Evolutionary conservation across 116 monocot species (phyloP), one percentile per base, ranked within the genome.

Genomic region (Papilionanthe hybrid): DNA sequence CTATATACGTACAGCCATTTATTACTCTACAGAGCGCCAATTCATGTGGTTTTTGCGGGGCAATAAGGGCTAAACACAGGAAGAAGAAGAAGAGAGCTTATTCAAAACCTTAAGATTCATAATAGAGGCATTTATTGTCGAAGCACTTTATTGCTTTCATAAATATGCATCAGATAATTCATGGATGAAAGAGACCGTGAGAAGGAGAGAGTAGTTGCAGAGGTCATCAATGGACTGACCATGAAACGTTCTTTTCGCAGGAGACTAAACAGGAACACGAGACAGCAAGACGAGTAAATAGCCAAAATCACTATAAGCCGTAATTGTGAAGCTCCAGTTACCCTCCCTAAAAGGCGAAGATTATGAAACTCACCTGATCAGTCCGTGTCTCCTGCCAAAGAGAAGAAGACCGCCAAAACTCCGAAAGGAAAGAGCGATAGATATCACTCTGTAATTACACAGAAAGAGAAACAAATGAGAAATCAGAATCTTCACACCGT

Each of bases 61-160:
- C 11, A 49, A 49, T 49, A 49, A 49, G 49, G 49, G 49, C 49
- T 49, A 13, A 49, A 49, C 49, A 49, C 49, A 9, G 32, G 13
- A 17, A 53, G 13, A 17, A 4, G 18, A 53, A 17, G 53, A 48
- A 9, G 43, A 22, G 75, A 75, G 2, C 75, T 12, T 9, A 44
- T 41, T 20, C 19, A 44, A 20, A 42, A 20, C 73, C 19, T 43
- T 19, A 22, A 73, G 32, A 1, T 22, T 23, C 22, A 69, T 13
- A 32, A 28, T 42, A 42, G n/a, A 41, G 43, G 72, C 43, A 72
- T 72, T 72, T 19, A 72, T 41, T 72, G 72, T n/a, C 9, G 6
- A 48, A 49, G 75, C 2, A 49, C n/a, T 75, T 75, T 75, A 75
- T 48, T 75, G 48, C 75, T 43, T 72, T 72, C 5, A 19, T 29